phyloP scores from a whole-genome alignment of 75 land plant genomes.

The Ceratopteris richardii region DNA sequence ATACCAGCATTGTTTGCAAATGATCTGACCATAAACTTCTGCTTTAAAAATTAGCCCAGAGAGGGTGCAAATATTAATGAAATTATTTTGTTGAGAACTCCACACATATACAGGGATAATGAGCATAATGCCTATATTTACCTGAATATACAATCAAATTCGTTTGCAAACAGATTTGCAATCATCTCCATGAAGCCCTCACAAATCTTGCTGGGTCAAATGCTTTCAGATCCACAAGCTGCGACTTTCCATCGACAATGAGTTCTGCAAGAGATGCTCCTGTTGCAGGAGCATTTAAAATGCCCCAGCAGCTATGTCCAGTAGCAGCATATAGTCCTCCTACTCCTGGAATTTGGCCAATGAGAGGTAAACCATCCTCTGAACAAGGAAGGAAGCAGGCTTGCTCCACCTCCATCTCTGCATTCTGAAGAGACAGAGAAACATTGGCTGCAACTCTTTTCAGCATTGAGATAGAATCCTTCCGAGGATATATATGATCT shows the following conservation, averaged over 20 bases:
- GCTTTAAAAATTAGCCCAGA: too few species aligned
- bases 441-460: constrained; percentile 51
- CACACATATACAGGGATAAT: too few species aligned
- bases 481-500: constrained; percentile 34
- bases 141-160: too few species aligned
- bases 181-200: neutral
- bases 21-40: too few species aligned
- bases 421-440: constrained; percentile 58
- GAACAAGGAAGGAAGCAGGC: constrained; percentile 87
- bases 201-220: constrained; percentile 69
- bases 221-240: constrained; percentile 48
- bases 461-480: constrained; percentile 55
- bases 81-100: too few species aligned
- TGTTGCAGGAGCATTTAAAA: constrained; percentile 87
- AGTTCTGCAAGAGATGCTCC: constrained; percentile 84
- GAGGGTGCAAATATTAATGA: too few species aligned
- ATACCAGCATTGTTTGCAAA: too few species aligned
- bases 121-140: too few species aligned
- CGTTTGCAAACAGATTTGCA: too few species aligned
- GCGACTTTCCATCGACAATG: constrained; percentile 54
- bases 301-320: constrained; percentile 96
- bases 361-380: constrained; percentile 61
- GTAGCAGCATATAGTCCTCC: constrained; percentile 75
- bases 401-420: constrained; percentile 58
- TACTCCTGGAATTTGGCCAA: constrained; percentile 66